phyloP scores from a whole-genome alignment of 1,139 yeast genomes.

The Chernovozyma aurita region DNA sequence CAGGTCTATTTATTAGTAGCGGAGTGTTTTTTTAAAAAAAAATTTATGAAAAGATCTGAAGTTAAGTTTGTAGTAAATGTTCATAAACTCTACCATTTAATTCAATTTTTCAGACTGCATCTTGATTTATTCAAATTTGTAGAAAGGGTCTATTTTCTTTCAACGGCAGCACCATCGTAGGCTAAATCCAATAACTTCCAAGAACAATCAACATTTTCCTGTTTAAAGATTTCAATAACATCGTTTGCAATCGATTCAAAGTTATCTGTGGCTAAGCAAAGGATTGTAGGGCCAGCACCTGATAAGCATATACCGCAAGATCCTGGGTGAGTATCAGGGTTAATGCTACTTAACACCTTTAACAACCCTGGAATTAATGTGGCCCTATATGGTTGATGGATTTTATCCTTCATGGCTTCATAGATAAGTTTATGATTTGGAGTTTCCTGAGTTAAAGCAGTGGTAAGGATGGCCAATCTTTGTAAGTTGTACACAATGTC shows the following conservation, averaged over 20 bases:
- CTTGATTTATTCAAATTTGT: too few species aligned
- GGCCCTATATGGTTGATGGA: conserved; percentile 94
- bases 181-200: conserved; percentile 89
- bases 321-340: conserved; percentile 80
- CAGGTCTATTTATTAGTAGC: too few species aligned
- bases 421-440: conserved; percentile 81
- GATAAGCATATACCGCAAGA: conserved; percentile 90
- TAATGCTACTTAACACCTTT: conserved; percentile 73
- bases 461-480: conserved; percentile 44
- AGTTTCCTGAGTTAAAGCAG: conserved; percentile 78
- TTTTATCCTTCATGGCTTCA: conserved; percentile 93
- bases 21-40: too few species aligned
- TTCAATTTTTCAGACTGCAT: too few species aligned
- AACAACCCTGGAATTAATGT: conserved; percentile 86
- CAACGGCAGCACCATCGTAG: conserved; percentile 71
- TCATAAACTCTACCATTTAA: too few species aligned
- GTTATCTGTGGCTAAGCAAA: conserved; percentile 86
- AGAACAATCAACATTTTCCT: conserved; percentile 64
- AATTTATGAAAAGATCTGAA: too few species aligned
- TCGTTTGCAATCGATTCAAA: conserved; percentile 79
- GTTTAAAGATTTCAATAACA: conserved; percentile 64
- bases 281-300: conserved; percentile 97
- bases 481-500: conserved; percentile 85
- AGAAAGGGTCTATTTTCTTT: too few species aligned
- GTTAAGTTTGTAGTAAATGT: too few species aligned